Percentiles rank a stretch among this genome's conserved stretches.
Conservation (phyloP, 495 filamentous ascomycete species). For the Xylaria flabelliformis region DNA sequence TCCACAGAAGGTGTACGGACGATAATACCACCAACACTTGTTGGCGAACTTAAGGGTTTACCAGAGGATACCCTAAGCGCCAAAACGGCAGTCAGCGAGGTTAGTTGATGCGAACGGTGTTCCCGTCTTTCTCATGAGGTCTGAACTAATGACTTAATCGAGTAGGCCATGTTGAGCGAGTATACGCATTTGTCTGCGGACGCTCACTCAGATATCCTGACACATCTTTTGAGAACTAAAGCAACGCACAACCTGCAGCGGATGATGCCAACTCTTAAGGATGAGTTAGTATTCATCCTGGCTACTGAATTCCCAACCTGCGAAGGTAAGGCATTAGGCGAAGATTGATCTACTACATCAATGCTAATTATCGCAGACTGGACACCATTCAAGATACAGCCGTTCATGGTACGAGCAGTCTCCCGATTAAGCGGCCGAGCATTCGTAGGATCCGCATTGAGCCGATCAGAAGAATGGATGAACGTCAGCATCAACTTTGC, state of each 20-base stretch:
- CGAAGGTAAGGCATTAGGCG: slow-evolving; percentile 32
- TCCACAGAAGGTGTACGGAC: slow-evolving; percentile 48
- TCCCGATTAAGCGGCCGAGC: slow-evolving; percentile 42
- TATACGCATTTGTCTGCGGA: slow-evolving; percentile 45
- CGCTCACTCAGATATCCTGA: slow-evolving; percentile 40
- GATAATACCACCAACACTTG: slow-evolving; percentile 43
- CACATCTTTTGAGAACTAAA: slow-evolving; percentile 39
- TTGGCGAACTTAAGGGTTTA: slow-evolving; percentile 47
- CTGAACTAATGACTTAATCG: not conserved
- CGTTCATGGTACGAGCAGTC: slow-evolving; percentile 44
- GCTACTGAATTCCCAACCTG: slow-evolving; percentile 45
- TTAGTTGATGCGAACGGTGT: slow-evolving; percentile 30
- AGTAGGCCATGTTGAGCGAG: slow-evolving; percentile 46
- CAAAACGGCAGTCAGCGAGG: slow-evolving; percentile 46
- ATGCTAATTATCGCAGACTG: slow-evolving; percentile 36
- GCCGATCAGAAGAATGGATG: slow-evolving; percentile 46
- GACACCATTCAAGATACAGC: slow-evolving; percentile 47
- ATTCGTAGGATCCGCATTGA: slow-evolving; percentile 44
- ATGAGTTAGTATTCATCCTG: slow-evolving; percentile 42
- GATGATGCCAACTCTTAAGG: slow-evolving; percentile 41
- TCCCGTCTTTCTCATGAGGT: too few relatives aligned
- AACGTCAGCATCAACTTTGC: slow-evolving; percentile 46
- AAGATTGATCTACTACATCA: slow-evolving; percentile 20
- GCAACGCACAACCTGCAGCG: slow-evolving; percentile 42
- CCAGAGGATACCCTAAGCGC: slow-evolving; percentile 47